Evolutionary conservation across 164 flowering plant species (phyloP), one percentile per base, ranked within the genome.

Genomic region (Annona squamosa): DNA sequence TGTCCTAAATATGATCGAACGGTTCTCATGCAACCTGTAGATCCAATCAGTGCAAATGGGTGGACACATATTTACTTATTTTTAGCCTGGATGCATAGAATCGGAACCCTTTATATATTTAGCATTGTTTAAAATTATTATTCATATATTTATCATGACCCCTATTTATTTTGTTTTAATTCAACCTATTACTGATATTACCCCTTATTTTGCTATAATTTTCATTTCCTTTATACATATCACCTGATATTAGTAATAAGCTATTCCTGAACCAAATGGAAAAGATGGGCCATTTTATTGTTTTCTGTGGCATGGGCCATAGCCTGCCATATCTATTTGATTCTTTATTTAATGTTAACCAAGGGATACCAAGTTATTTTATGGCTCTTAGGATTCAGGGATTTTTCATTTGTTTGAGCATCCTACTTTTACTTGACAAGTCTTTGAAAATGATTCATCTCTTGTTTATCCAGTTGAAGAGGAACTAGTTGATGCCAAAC

Each of bases 401-500:
- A 3, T 5, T 52, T 52, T 10, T 10, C 59, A 52, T 52, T 52
- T 52, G 13, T 52, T 52, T 52, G 59, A 2, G 9, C 9, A 52
- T 2, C 59, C 59, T 52, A 10, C 9, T 9, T 52, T 52, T 10
- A 16, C 59, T 52, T 52, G 13, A 5, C 1, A 3, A 52, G 9
- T 16, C 59, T 52, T 52, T 2, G 13, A 10, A 52, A 52, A 52
- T 5, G 59, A 52, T 5, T 16, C 10, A 6, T 52, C 9, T 52
- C 13, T 52, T 52, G 13, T 9, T 52, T 52, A 16, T 46, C 16
- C 85, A 89, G 92, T 48, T 75, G 78, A 87, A 67, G 93, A 87
- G 75, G 82, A 74, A 48, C 80, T 87, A 7, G 86, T 73, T 13
- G 89, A 85, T 74, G 72, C 72, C 4, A 92, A 89, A 81, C 99